These are phyloP conservation scores for Saraca asoca DNA, from an alignment of 331 rosid genomes.

Conservation along the genomic window DNA sequence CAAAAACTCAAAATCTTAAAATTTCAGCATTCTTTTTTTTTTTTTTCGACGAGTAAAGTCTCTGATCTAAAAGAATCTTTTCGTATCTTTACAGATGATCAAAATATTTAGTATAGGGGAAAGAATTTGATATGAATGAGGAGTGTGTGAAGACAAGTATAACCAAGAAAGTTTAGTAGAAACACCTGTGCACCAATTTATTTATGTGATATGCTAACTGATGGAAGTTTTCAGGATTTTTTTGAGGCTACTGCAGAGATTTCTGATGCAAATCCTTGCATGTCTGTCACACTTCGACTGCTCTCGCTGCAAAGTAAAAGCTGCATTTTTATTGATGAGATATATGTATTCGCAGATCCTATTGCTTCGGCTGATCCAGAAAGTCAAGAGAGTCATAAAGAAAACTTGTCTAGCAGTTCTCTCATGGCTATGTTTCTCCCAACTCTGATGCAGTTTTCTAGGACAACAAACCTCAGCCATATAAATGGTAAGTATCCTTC, in stretches of 20 bases:
- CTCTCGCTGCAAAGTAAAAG: conserved; percentile 80
- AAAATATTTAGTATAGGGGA: background rate
- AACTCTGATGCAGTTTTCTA: conserved; percentile 71
- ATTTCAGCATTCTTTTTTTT: background rate
- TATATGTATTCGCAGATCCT: conserved; percentile 79
- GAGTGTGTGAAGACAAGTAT: background rate
- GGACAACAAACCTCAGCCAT: conserved; percentile 48
- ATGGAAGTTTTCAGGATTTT: conserved; percentile 54
- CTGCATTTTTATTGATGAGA: conserved; percentile 69
- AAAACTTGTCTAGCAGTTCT: conserved; percentile 59
- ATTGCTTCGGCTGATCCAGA: conserved; percentile 56
- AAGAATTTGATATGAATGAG: background rate
- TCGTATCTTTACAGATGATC: background rate
- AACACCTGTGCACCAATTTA: background rate
- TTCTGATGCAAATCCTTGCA: conserved; percentile 69
- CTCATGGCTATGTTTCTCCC: conserved; percentile 85
- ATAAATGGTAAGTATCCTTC: conserved; percentile 31
- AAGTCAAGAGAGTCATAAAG: conserved; percentile 43
- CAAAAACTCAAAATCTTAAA: background rate
- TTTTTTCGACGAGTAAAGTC: background rate
- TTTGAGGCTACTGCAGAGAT: conserved; percentile 94
- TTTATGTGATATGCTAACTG: conserved; percentile 17
- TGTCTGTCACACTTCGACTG: conserved; percentile 73
- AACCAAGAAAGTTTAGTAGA: background rate
- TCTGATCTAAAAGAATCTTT: background rate